These are phyloP conservation scores for Magnaporthiopsis rhizophila DNA, from an alignment of 2,329 filamentous ascomycete genomes.

Conservation along the genomic window DNA sequence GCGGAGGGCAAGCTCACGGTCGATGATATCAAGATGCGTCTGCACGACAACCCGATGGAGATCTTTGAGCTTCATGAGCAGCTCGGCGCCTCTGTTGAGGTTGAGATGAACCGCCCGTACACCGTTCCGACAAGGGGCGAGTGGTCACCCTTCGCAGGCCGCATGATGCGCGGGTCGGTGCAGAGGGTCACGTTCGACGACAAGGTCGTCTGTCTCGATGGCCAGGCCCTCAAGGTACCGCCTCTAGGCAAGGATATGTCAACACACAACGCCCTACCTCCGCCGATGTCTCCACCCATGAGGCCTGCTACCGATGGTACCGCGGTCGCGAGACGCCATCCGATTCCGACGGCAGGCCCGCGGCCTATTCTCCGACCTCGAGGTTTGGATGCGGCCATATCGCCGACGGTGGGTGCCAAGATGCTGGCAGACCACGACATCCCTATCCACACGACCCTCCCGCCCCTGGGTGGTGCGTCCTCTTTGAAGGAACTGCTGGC, in stretches of 20 bases:
- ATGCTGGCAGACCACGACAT: not conserved
- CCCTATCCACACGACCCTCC: not conserved
- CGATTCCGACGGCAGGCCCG: constrained; percentile 21
- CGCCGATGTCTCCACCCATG: constrained; percentile 33
- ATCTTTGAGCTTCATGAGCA: constrained; percentile 82
- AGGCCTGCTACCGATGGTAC: constrained; percentile 40
- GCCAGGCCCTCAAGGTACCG: constrained; percentile 47
- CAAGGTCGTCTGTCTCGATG: constrained; percentile 68
- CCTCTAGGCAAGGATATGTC: constrained; percentile 69
- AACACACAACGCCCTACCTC: constrained; percentile 45
- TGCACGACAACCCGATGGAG: constrained; percentile 71
- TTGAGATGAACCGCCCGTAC: constrained; percentile 68
- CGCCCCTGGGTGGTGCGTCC: not conserved
- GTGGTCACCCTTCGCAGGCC: constrained; percentile 69
- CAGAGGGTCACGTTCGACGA: constrained; percentile 70
- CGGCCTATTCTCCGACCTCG: constrained; percentile 26
- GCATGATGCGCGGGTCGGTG: constrained; percentile 59
- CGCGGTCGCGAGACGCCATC: constrained; percentile 20
- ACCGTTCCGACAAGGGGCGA: constrained; percentile 33
- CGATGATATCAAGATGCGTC: constrained; percentile 61
- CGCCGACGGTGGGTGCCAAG: constrained; percentile 27
- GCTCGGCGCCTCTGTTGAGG: constrained; percentile 62
- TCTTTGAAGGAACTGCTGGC: constrained; percentile 62
- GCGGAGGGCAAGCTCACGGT: constrained; percentile 64
- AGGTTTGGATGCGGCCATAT: constrained; percentile 26